phyloP scores from a whole-genome alignment of 257 asterid genomes.

The Oldenlandia corymbosa region DNA sequence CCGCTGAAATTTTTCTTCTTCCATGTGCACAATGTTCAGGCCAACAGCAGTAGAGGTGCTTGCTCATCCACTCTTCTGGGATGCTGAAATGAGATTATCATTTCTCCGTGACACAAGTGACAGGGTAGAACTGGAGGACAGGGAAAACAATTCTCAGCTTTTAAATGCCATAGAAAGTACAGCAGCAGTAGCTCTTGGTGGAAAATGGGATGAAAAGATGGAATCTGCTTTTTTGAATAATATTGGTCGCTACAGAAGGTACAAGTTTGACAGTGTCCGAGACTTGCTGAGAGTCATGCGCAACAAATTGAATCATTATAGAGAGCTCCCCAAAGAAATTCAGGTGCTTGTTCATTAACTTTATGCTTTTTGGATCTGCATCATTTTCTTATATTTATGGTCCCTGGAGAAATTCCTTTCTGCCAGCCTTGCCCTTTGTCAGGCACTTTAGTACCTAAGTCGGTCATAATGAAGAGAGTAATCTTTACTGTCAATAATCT shows the following conservation, averaged over 20 bases:
- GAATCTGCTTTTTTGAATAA: constrained; percentile 57
- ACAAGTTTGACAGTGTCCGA: constrained; percentile 75
- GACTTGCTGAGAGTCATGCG: constrained; percentile 90
- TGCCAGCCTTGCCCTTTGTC: not conserved
- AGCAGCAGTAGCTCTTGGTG: constrained; percentile 61
- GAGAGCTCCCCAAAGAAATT: constrained; percentile 83
- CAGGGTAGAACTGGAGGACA: constrained; percentile 84
- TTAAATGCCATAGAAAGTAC: constrained; percentile 66
- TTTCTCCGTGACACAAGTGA: constrained; percentile 93
- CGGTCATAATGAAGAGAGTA: not conserved
- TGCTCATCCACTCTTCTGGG: constrained; percentile 89
- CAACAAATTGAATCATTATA: constrained; percentile 82
- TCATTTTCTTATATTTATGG: not conserved
- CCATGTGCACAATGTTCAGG: constrained; percentile 34
- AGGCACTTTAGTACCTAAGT: not conserved
- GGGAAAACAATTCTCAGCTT: constrained; percentile 53
- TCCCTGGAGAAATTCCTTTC: not conserved
- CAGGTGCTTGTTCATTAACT: constrained; percentile 46
- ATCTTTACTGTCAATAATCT: too few relatives aligned
- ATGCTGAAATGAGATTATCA: constrained; percentile 72
- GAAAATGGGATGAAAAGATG: constrained; percentile 86
- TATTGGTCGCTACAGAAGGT: constrained; percentile 67
- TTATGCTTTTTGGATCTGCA: not conserved
- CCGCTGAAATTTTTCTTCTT: not conserved
- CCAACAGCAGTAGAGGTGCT: constrained; percentile 74